Conservation (phyloP, 352 stramenopile species). For the Paralagenidium karlingii region DNA sequence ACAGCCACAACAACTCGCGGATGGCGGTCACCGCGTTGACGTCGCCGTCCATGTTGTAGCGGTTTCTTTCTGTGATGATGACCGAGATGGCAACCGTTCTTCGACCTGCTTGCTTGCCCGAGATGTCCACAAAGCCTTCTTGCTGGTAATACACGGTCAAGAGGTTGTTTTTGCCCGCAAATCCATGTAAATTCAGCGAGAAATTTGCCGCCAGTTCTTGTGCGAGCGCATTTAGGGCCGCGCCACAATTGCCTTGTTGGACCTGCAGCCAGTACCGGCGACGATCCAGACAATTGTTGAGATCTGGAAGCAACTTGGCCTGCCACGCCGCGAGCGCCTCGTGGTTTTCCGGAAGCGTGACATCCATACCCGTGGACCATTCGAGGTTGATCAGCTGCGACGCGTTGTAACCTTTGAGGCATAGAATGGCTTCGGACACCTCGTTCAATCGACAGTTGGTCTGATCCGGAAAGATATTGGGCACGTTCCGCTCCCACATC, state of each 20-base stretch:
- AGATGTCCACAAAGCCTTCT: conserved; percentile 3
- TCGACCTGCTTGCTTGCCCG: not conserved
- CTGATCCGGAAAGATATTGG: conserved; percentile 1
- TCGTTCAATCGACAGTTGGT: conserved; percentile 1
- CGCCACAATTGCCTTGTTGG: no score
- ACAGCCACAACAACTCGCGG: conserved; percentile 2
- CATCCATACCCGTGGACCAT: not conserved
- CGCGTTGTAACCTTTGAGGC: conserved; percentile 4
- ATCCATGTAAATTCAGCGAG: not conserved
- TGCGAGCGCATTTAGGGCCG: not conserved
- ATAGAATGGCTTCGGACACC: conserved; percentile 2
- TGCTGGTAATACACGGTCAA: not conserved
- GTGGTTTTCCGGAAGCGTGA: not conserved
- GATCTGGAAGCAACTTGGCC: not conserved
- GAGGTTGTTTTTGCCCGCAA: conserved; percentile 3
- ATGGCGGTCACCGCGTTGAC: conserved; percentile 4
- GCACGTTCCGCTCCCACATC: not conserved
- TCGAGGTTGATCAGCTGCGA: conserved; percentile 3
- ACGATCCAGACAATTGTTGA: not conserved
- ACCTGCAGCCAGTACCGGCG: not conserved
- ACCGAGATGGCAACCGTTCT: no score
- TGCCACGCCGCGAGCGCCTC: not conserved
- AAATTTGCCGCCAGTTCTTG: conserved; percentile 1
- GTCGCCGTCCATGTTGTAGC: conserved; percentile 2
- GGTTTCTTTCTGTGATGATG: conserved; percentile 3